Evolutionary conservation across 345 rosid species (phyloP), one percentile per base, ranked within the genome.

Genomic region (Brassica cretica): DNA sequence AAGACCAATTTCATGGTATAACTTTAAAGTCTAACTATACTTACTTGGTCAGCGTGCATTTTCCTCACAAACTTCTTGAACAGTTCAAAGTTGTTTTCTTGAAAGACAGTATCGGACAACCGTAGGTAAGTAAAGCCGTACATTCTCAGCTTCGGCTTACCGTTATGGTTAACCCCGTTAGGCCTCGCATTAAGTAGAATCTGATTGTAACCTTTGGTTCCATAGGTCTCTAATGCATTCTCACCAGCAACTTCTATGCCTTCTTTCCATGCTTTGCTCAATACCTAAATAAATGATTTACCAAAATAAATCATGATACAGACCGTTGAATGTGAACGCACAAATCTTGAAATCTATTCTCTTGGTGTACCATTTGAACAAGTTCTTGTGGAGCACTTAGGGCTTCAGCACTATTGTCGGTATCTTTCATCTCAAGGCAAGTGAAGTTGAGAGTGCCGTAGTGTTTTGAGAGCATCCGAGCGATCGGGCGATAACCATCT

Each of bases 41-140:
- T 82, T 88, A 91, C 94, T 79, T 89, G 94, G 82, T 91, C 89
- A 18, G 91, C 97, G 66, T 91, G 97, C 93, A 90, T 88, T 78
- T 89, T 90, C 87, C 76, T 91, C 80, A 91, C 91, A 16, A 91
- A 90, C 55, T 70, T 87, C 84, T 86, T 89, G 86, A 93, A 91
- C 72, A 84, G 21, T 29, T 81, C 82, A 80, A 87, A 88, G 65
- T 90, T 93, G 56, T 71, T 66, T 62, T 56, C 73, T 70, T 84
- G n/a, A 14, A 89, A 55, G 6, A 90, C 82, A 2, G 83, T 80
- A 65, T 84, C 89, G 2, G 89, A 85, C 33, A 91, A 77, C 10
- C 98, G 85, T 44, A 91, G 97, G 81, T 88, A 90, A 6, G 96
- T 91, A 61, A 88, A 81, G 5, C 96, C 96, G 41, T 72, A 86